Evolutionary conservation across 768 basidiomycete species (phyloP).

Genomic region (Gautieria morchelliformis): DNA sequence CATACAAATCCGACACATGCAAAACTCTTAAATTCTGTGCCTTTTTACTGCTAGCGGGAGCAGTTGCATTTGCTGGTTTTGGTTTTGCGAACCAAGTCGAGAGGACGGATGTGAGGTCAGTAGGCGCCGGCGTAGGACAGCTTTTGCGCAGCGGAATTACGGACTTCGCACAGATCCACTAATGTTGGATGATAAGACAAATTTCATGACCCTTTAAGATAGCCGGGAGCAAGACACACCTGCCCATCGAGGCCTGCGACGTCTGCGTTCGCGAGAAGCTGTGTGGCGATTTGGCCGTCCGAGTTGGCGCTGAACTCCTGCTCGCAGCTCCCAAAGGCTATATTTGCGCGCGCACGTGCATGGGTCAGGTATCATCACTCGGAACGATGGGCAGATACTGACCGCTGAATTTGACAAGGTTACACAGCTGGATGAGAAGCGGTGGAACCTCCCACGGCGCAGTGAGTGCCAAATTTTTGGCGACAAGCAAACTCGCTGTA

Average conservation of each 20-base stretch:
- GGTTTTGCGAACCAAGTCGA: constrained; percentile 4
- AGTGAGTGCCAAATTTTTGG: constrained; percentile 5
- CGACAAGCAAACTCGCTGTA: constrained; percentile 4
- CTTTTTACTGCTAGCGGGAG: background rate
- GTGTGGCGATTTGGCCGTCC: constrained; percentile 11
- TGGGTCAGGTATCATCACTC: background rate
- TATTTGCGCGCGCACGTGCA: background rate
- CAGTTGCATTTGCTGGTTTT: constrained; percentile 6
- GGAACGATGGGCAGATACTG: background rate
- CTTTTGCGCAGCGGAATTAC: constrained; percentile 1
- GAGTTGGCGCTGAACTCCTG: constrained; percentile 8
- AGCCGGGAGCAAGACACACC: background rate
- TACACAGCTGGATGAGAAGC: constrained; percentile 9
- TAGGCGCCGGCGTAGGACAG: constrained; percentile 2
- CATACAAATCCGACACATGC: constrained; percentile 9
- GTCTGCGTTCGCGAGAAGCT: constrained; percentile 8
- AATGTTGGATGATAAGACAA: background rate
- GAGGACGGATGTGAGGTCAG: background rate
- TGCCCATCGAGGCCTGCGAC: constrained; percentile 10
- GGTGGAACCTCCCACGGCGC: constrained; percentile 11
- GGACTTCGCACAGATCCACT: background rate
- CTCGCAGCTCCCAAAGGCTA: constrained; percentile 10
- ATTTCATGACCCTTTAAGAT: too few relatives aligned
- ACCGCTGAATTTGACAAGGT: constrained; percentile 8
- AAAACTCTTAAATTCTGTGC: background rate